phyloP scores from a whole-genome alignment of 805 yeast genomes.

The Teunomyces kruisii region DNA sequence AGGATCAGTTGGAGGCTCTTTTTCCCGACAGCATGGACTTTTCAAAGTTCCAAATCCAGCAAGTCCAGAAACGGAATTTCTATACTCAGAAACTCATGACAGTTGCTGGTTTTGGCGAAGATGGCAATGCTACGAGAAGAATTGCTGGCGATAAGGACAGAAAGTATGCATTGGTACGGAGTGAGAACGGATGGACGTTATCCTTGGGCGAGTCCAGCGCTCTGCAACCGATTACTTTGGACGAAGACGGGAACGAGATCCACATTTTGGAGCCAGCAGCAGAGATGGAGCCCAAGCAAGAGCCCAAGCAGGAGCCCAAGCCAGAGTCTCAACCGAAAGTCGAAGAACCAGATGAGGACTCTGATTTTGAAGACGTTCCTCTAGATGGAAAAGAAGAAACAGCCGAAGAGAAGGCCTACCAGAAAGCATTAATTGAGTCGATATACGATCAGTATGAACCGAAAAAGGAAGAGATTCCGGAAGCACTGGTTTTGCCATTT shows the following conservation, averaged over 20 bases:
- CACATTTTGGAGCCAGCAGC: not conserved
- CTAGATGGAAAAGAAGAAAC: slow-evolving; percentile 18
- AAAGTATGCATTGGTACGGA: slow-evolving; percentile 71
- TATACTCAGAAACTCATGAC: slow-evolving; percentile 86
- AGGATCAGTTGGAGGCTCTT: slow-evolving; percentile 77
- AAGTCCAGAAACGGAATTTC: slow-evolving; percentile 88
- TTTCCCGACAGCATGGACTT: slow-evolving; percentile 89
- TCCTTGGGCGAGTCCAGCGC: slow-evolving; percentile 49
- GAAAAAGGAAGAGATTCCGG: not conserved
- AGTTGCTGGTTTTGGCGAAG: slow-evolving; percentile 74
- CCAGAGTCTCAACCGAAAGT: not conserved
- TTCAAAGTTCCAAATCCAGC: slow-evolving; percentile 87
- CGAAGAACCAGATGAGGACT: slow-evolving; percentile 13
- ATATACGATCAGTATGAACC: slow-evolving; percentile 30
- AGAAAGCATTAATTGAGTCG: slow-evolving; percentile 35
- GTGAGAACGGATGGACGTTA: slow-evolving; percentile 82
- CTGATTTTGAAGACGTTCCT: slow-evolving; percentile 24
- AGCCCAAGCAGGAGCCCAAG: not conserved
- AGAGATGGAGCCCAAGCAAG: not conserved
- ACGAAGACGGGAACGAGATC: slow-evolving; percentile 33
- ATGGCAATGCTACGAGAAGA: slow-evolving; percentile 47
- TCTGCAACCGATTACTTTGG: slow-evolving; percentile 49
- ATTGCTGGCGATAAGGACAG: slow-evolving; percentile 82
- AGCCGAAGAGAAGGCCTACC: slow-evolving; percentile 26
- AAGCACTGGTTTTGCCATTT: not conserved